phyloP scores from a whole-genome alignment of 2,329 filamentous ascomycete species.

The Aspergillus quadrilineatus region DNA sequence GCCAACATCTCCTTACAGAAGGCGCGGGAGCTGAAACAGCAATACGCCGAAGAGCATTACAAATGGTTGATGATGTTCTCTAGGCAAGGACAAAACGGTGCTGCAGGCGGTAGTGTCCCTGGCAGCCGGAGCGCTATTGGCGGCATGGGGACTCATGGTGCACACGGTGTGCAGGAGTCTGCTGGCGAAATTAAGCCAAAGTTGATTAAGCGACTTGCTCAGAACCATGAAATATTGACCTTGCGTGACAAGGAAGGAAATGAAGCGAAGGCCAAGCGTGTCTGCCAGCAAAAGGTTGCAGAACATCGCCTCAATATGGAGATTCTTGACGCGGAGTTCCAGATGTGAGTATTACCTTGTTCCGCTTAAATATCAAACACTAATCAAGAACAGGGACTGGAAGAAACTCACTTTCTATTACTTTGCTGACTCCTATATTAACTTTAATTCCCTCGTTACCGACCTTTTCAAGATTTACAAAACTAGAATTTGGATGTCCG shows the following conservation, averaged over 20 bases:
- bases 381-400: conserved; percentile 71
- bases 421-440: conserved; percentile 96
- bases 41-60: conserved; percentile 93
- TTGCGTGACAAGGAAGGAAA: conserved; percentile 95
- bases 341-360: conserved; percentile 69
- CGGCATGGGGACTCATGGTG: conserved; percentile 72
- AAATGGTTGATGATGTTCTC: conserved; percentile 99
- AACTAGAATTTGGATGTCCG: conserved; percentile 99
- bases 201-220: conserved; percentile 92
- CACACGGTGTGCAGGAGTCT: conserved; percentile 71
- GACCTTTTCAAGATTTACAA: conserved; percentile 99
- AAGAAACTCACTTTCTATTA: conserved; percentile 99
- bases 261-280: conserved; percentile 94
- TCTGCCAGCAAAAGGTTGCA: conserved; percentile 94
- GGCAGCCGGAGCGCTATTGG: conserved; percentile 69
- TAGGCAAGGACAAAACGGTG: conserved; percentile 60
- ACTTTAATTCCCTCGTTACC: conserved; percentile 96
- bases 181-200: conserved; percentile 85
- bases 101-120: conserved; percentile 58
- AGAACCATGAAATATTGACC: conserved; percentile 83
- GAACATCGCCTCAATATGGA: conserved; percentile 97
- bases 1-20: conserved; percentile 85
- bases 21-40: conserved; percentile 84
- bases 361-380: neutral
- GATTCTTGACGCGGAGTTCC: conserved; percentile 96